Evolutionary conservation across 768 basidiomycete genomes (phyloP).

Genomic region (Hydnum rufescens): DNA sequence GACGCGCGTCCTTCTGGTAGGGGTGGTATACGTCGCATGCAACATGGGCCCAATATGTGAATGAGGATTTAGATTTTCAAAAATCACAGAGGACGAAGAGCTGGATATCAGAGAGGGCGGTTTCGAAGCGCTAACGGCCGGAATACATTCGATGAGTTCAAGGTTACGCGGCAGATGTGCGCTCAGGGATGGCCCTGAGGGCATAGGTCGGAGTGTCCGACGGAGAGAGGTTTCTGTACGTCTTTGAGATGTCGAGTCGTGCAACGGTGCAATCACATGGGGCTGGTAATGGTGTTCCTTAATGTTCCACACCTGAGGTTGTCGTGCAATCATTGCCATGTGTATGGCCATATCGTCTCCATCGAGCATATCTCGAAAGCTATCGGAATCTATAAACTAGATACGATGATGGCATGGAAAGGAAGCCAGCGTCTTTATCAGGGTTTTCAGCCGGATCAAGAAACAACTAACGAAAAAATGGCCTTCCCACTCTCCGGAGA

Average conservation of each 20-base stretch:
- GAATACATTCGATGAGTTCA: constrained; percentile 27
- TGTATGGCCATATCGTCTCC: constrained; percentile 46
- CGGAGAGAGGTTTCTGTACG: too few relatives aligned
- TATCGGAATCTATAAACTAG: constrained; percentile 72
- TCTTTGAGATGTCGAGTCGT: too few relatives aligned
- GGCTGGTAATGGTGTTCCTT: constrained; percentile 39
- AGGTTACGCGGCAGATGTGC: constrained; percentile 40
- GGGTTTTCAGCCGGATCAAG: not conserved
- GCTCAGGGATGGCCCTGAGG: constrained; percentile 38
- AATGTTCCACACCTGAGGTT: constrained; percentile 80
- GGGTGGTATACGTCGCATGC: not conserved
- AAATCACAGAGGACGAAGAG: not conserved
- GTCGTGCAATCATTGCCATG: constrained; percentile 55
- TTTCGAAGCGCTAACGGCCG: constrained; percentile 20
- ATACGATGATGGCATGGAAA: constrained; percentile 23
- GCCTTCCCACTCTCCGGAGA: constrained; percentile 11
- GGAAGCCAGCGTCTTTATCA: not conserved
- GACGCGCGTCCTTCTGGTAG: not conserved
- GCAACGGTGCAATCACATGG: not conserved
- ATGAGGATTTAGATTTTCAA: not conserved
- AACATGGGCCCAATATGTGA: not conserved
- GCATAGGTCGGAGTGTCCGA: too few relatives aligned
- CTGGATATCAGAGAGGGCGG: not conserved
- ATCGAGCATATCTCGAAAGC: constrained; percentile 29
- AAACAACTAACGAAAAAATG: constrained; percentile 8